Conservation (phyloP, 2,329 filamentous ascomycete species). For the Ilyonectria destructans region DNA sequence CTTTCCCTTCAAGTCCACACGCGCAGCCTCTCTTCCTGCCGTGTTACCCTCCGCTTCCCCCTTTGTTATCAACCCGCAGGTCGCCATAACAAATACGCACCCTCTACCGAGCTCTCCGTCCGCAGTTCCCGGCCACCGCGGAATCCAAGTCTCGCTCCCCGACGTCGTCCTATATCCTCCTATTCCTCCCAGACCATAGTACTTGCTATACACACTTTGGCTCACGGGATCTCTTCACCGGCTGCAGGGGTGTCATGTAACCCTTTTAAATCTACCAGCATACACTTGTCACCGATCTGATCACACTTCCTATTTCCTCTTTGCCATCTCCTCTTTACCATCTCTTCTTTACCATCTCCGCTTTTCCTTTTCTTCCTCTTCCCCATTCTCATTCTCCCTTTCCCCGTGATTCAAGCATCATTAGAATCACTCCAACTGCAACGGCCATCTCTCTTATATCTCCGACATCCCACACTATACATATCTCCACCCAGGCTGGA, state of each 20-base stretch:
- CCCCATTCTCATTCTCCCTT: conserved; percentile 22
- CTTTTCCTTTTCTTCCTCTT: conserved; percentile 7
- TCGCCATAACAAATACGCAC: conserved; percentile 16
- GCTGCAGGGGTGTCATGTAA: conserved; percentile 27
- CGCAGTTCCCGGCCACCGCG: conserved; percentile 2
- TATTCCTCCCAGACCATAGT: conserved; percentile 5
- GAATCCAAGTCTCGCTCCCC: conserved; percentile 19
- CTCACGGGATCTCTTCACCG: conserved; percentile 20
- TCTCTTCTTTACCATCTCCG: background rate
- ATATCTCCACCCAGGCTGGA: background rate
- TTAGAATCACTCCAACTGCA: conserved; percentile 15
- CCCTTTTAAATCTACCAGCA: conserved; percentile 14
- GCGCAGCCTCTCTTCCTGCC: conserved; percentile 3
- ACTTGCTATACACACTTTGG: conserved; percentile 5
- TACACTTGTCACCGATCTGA: conserved; percentile 12
- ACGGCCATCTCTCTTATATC: conserved; percentile 24
- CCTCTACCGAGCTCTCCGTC: background rate
- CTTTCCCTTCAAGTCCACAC: conserved; percentile 8
- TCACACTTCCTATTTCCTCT: conserved; percentile 16
- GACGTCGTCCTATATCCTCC: conserved; percentile 13
- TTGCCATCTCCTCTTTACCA: conserved; percentile 9
- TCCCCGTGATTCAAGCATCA: conserved; percentile 3
- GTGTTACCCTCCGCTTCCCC: conserved; percentile 20
- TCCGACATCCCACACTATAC: conserved; percentile 3
- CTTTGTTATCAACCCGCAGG: conserved; percentile 7